Base-by-base conservation (phyloP, 805 yeast species). In the Metschnikowia aberdeeniae region DNA sequence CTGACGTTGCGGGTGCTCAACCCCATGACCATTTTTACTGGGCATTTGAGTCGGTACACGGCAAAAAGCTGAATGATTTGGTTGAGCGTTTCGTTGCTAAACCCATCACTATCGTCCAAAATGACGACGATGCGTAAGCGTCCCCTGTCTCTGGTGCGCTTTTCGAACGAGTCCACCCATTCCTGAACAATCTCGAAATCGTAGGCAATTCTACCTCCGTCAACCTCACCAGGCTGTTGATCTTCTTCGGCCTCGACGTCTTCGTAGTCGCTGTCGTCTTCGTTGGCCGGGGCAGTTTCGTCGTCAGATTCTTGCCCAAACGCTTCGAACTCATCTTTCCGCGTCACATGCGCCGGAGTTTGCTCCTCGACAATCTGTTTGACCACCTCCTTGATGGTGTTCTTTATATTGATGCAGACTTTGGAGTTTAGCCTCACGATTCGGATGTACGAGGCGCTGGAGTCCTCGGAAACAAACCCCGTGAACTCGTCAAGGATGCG, bases 61-160 rank as follows among this genome's bases (percentile, higher is more conserved):
- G 62, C 58, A 14, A 70, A 44, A 7, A 65, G 49, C 43, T 63
- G 65, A 11, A 71, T 27, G 30, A 70, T 50, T 43, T 64, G 73
- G 51, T 70, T 69, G 13, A 70, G 43, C 1, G 63, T 62, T 36
- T 66, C 71, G 37, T 58, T 56, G 42, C 55, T 59, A 13, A 69
- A 56, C 6, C 71, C 60, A 45, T 66, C 67, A 24, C 69, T 55
- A 47, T 71, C 75, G 47, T 69, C 71, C n/a, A 70, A 42, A 12
- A 69, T 54, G 6, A 70, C 51, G 6, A 61, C 54, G 7, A 64
- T 50, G 4, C 61, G 52, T 7, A 59, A 41, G 12, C 44, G 40
- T 2, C 44, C 47, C 4, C 29, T 51, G 36, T 34, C 47, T 35
- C 29, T 36, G 27, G 34, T 26, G 10, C 34, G 44, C 28, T 28